A percentile compares a stretch with the other conserved stretches of the same genome.
Conservation (phyloP, 768 basidiomycete genomes). For the Agrocybe praecox region DNA sequence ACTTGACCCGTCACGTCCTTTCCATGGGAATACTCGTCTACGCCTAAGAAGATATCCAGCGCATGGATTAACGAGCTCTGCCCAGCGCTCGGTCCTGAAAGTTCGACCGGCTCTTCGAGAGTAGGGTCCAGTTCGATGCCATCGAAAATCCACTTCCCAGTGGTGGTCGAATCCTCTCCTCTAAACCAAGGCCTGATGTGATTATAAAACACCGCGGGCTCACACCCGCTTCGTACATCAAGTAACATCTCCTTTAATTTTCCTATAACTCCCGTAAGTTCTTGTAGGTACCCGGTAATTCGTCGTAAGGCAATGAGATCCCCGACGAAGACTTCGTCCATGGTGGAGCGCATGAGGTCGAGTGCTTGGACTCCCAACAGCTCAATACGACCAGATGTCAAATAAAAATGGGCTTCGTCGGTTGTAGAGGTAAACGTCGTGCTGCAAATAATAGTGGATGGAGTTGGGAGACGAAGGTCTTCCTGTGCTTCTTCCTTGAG, state of each 20-base stretch:
- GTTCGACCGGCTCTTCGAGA: conserved; percentile 47
- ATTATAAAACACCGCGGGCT: conserved; percentile 73
- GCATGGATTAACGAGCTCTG: conserved; percentile 80
- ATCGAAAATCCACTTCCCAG: conserved; percentile 58
- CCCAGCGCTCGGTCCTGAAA: conserved; percentile 82
- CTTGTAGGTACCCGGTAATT: conserved; percentile 61
- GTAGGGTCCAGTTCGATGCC: conserved; percentile 53
- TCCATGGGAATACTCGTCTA: conserved; percentile 49
- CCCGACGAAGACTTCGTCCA: conserved; percentile 88
- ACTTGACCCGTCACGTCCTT: conserved; percentile 18
- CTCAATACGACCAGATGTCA: conserved; percentile 85
- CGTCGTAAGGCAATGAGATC: conserved; percentile 67
- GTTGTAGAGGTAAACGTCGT: conserved; percentile 76
- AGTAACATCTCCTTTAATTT: conserved; percentile 64
- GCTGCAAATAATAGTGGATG: conserved; percentile 63
- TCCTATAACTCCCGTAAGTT: conserved; percentile 66
- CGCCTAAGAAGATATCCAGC: conserved; percentile 71
- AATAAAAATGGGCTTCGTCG: conserved; percentile 88
- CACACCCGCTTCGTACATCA: conserved; percentile 67
- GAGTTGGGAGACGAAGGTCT: conserved; percentile 38
- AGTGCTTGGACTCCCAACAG: conserved; percentile 83
- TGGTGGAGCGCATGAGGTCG: conserved; percentile 79
- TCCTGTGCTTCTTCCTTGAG: conserved; percentile 26
- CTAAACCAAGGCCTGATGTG: conserved; percentile 81
- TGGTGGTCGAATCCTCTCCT: conserved; percentile 56